Conservation (phyloP, 352 stramenopile species). For the Albugo candida region DNA sequence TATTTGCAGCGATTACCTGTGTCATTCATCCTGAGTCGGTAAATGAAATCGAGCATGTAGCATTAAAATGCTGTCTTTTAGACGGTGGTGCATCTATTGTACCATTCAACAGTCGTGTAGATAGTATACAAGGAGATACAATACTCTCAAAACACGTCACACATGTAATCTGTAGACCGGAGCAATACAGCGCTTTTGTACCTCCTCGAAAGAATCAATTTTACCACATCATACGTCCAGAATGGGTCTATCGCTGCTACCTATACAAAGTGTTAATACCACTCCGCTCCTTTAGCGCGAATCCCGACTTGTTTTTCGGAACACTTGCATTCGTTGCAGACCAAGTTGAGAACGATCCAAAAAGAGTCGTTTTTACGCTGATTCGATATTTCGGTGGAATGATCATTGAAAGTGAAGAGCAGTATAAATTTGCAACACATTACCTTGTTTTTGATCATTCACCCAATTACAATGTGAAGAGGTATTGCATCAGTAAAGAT, state of each 20-base stretch:
- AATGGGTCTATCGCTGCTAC: slow-evolving; percentile 66
- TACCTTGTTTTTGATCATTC: slow-evolving; percentile 12
- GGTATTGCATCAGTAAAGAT: too few relatives aligned
- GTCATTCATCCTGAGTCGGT: too few relatives aligned
- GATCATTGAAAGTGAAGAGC: slow-evolving; percentile 28
- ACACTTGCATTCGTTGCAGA: slow-evolving; percentile 48
- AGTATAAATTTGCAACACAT: slow-evolving; percentile 37
- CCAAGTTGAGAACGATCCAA: slow-evolving; percentile 54
- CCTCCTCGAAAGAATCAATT: slow-evolving; percentile 36
- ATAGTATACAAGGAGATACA: slow-evolving; percentile 9
- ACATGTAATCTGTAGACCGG: slow-evolving; percentile 52
- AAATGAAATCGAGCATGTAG: slow-evolving; percentile 10
- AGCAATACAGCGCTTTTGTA: slow-evolving; percentile 26
- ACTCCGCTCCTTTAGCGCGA: slow-evolving; percentile 52
- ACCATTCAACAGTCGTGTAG: slow-evolving; percentile 24
- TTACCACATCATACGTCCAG: slow-evolving; percentile 45
- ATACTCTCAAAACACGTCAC: slow-evolving; percentile 16
- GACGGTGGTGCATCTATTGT: slow-evolving; percentile 37
- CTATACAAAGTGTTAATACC: slow-evolving; percentile 38
- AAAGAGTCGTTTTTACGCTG: slow-evolving; percentile 60
- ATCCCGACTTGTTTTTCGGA: slow-evolving; percentile 57
- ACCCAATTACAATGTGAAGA: too few relatives aligned
- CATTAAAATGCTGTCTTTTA: slow-evolving; percentile 35
- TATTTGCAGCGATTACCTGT: too few relatives aligned
- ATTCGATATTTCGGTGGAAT: slow-evolving; percentile 69